Conservation (phyloP, 1,139 yeast genomes). For the Yamadazyma kanchanaburiensis region DNA sequence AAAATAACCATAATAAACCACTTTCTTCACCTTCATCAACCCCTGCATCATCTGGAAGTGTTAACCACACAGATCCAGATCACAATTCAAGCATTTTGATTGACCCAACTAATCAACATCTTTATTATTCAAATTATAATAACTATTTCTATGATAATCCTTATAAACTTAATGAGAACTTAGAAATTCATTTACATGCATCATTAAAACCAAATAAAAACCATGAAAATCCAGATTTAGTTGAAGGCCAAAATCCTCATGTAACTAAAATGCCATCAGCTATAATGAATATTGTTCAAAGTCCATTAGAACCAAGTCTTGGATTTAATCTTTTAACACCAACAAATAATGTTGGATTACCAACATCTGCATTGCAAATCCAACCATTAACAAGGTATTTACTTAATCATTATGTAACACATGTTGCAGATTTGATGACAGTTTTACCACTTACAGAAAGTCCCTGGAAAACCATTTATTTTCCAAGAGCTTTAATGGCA, state of each 20-base stretch:
- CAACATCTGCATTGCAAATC: slow-evolving; percentile 59
- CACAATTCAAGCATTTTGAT: slow-evolving; percentile 16
- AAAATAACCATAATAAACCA: slow-evolving; percentile 19
- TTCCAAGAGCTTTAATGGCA: slow-evolving; percentile 79
- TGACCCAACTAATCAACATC: slow-evolving; percentile 36
- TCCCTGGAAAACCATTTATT: slow-evolving; percentile 84
- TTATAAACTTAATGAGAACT: slow-evolving; percentile 37
- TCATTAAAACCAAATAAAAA: slow-evolving; percentile 22
- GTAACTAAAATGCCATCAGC: slow-evolving; percentile 41
- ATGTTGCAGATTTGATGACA: slow-evolving; percentile 85
- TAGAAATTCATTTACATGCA: slow-evolving; percentile 46
- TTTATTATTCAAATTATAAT: slow-evolving; percentile 39
- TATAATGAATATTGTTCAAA: slow-evolving; percentile 47
- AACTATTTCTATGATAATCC: slow-evolving; percentile 44
- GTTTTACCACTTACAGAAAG: slow-evolving; percentile 78
- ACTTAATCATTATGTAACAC: slow-evolving; percentile 69
- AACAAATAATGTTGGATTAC: slow-evolving; percentile 37
- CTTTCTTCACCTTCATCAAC: slow-evolving; percentile 5
- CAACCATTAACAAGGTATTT: slow-evolving; percentile 68
- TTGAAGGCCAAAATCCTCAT: slow-evolving; percentile 32
- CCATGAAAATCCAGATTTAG: slow-evolving; percentile 31
- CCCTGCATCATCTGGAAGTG: slow-evolving; percentile 6
- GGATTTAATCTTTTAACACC: slow-evolving; percentile 34
- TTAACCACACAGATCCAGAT: slow-evolving; percentile 2
- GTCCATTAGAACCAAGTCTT: slow-evolving; percentile 42